Evolutionary conservation across 2,329 filamentous ascomycete genomes (phyloP), one percentile per base, ranked within the genome.

Genomic region (Fusarium veterinarium): DNA sequence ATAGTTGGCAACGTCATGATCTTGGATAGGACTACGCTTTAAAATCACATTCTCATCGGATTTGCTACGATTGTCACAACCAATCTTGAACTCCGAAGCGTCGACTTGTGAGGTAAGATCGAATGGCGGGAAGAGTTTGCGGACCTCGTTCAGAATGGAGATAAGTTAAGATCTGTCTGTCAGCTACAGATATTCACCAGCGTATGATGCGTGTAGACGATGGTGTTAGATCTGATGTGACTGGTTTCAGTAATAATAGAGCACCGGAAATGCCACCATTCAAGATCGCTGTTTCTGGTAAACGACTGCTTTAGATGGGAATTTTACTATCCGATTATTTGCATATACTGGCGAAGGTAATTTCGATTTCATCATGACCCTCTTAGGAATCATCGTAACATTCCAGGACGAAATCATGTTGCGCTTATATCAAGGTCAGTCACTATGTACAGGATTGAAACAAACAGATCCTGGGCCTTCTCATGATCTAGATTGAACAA

Each of bases 391-490:
- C 33, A 16, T 28, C 13, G 33, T 14, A 14, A n/a, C 12, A 12
- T 40, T n/a, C 37, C 6, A 20, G 38, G 20, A n/a, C 12, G 8
- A 40, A 40, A n/a, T 14, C 20, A 12, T 14, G 7, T n/a, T 40
- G 8, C 20, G 38, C 14, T 42, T 42, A 23, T 17, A 25, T 23
- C 1, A 42, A 25, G 6, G n/a, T 4, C 16, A 17, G 4, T 25
- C 3, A 7, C 17, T 20, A 6, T 4, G 14, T 4, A 19, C 2
- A 19, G 23, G 2, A 4, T 19, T 28, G 28, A 28, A 6, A 13
- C 4, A 13, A 9, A 45, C 17, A 2, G 12, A 23, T 4, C 4
- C 12, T 28, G 12, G 8, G 0, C 4, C 4, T 44, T 5, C 0
- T 25, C 0, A 12, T 14, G 6, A 25, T 28, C 11, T 20, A 3